Evolutionary conservation across 2,329 filamentous ascomycete species (phyloP).

Genomic region (Didymella pomorum): DNA sequence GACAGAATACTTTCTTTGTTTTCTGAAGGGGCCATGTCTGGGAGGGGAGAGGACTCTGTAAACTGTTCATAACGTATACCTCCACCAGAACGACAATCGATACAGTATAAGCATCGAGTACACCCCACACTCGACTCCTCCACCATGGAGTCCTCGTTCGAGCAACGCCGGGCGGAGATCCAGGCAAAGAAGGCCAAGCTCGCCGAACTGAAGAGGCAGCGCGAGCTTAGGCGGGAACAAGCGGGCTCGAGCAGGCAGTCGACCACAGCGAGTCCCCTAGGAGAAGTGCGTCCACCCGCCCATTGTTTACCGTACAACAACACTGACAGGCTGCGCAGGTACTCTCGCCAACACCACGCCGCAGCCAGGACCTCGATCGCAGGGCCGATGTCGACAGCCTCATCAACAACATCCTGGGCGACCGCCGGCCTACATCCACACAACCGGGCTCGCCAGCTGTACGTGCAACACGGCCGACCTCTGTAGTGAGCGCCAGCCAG

Average conservation of each 20-base stretch:
- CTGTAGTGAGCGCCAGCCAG: slow-evolving; percentile 82
- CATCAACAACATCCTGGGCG: slow-evolving; percentile 83
- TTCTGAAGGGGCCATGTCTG: slow-evolving; percentile 11
- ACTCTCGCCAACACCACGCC: slow-evolving; percentile 73
- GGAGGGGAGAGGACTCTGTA: slow-evolving; percentile 14
- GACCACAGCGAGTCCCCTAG: slow-evolving; percentile 67
- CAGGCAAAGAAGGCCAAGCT: slow-evolving; percentile 96
- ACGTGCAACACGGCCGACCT: slow-evolving; percentile 79
- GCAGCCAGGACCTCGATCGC: slow-evolving; percentile 71
- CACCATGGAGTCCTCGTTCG: slow-evolving; percentile 64
- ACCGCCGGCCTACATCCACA: slow-evolving; percentile 75
- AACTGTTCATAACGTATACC: not conserved
- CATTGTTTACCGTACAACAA: slow-evolving; percentile 1
- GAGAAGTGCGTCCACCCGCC: slow-evolving; percentile 67
- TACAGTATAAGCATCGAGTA: not conserved
- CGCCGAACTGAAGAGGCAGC: slow-evolving; percentile 91
- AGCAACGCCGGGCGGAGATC: slow-evolving; percentile 92
- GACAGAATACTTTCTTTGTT: not conserved
- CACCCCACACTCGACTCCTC: slow-evolving; percentile 5
- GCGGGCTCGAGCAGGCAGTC: slow-evolving; percentile 67
- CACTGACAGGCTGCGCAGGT: slow-evolving; percentile 58
- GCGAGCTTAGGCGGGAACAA: slow-evolving; percentile 82
- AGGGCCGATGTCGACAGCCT: slow-evolving; percentile 75
- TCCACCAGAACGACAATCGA: not conserved
- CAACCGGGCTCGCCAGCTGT: slow-evolving; percentile 60